phyloP scores from a whole-genome alignment of 305 asterid genomes.

The Ajuga reptans region DNA sequence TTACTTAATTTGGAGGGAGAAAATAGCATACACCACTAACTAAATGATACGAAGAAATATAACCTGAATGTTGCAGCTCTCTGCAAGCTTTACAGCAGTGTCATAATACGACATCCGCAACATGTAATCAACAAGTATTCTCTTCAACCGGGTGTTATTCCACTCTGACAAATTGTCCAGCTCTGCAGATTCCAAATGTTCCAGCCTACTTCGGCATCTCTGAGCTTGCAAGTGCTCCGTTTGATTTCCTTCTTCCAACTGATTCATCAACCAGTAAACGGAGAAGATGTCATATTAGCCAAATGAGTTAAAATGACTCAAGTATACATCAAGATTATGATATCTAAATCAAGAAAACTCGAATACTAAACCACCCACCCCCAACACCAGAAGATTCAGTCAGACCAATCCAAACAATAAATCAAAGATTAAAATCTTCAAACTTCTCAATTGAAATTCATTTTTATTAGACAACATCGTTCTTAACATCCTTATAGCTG shows the following conservation, averaged over 20 bases:
- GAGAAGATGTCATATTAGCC: not conserved
- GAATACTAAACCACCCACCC: not conserved
- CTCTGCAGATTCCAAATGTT: slow-evolving; percentile 76
- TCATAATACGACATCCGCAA: slow-evolving; percentile 90
- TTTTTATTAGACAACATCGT: not conserved
- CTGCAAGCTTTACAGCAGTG: slow-evolving; percentile 80
- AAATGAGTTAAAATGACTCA: not conserved
- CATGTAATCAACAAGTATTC: slow-evolving; percentile 91
- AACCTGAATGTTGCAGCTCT: slow-evolving; percentile 78
- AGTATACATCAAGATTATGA: not conserved
- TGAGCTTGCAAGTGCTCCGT: slow-evolving; percentile 86
- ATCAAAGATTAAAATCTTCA: not conserved
- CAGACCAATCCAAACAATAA: slow-evolving; percentile 14
- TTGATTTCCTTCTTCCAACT: slow-evolving; percentile 82
- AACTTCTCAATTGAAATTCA: not conserved
- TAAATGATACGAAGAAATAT: not conserved
- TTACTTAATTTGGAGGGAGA: not conserved
- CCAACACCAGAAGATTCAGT: not conserved
- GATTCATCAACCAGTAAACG: slow-evolving; percentile 25
- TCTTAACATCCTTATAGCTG: not conserved
- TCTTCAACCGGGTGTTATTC: slow-evolving; percentile 61
- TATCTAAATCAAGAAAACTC: not conserved
- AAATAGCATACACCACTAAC: not conserved
- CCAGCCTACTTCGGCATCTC: slow-evolving; percentile 72
- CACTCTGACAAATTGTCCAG: slow-evolving; percentile 61